phyloP scores from a whole-genome alignment of 176 grass and related monocot genomes.

The Leersia perrieri region DNA sequence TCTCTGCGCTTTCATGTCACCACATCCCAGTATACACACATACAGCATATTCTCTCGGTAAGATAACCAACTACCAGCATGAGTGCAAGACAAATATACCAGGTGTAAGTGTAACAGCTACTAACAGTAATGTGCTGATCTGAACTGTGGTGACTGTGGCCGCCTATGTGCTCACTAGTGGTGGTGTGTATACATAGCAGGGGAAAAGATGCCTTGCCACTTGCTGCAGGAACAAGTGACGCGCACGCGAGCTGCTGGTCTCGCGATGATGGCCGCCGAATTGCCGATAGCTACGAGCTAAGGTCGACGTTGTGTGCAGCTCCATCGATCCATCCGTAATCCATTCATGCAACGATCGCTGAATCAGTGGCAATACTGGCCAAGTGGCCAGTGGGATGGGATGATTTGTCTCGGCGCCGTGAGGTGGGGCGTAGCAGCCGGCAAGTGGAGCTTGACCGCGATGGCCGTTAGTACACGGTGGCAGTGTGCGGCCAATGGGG shows the following conservation, averaged over 20 bases:
- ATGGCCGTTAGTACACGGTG: neutral
- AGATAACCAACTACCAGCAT: neutral
- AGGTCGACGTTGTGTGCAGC: neutral
- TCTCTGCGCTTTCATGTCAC: neutral
- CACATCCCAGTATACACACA: neutral
- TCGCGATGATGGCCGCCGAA: neutral
- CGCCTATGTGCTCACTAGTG: neutral
- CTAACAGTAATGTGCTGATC: neutral
- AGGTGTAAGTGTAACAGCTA: neutral
- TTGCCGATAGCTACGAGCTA: neutral
- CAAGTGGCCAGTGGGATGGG: no score
- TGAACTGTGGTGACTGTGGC: neutral
- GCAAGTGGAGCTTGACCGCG: conserved; percentile 2
- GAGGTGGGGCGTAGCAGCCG: neutral
- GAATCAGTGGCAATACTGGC: no score
- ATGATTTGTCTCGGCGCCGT: neutral
- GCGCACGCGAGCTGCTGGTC: neutral
- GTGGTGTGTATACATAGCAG: neutral
- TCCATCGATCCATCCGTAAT: neutral
- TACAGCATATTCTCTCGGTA: neutral
- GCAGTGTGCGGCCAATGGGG: neutral
- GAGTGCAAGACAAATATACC: neutral
- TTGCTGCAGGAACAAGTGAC: neutral
- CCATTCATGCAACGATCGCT: neutral
- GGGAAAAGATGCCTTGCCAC: neutral